A percentile compares a stretch with the other conserved stretches of the same genome.
Evolutionary conservation across 176 grass and related monocot genomes (phyloP).

Genomic region (Carex scoparia): DNA sequence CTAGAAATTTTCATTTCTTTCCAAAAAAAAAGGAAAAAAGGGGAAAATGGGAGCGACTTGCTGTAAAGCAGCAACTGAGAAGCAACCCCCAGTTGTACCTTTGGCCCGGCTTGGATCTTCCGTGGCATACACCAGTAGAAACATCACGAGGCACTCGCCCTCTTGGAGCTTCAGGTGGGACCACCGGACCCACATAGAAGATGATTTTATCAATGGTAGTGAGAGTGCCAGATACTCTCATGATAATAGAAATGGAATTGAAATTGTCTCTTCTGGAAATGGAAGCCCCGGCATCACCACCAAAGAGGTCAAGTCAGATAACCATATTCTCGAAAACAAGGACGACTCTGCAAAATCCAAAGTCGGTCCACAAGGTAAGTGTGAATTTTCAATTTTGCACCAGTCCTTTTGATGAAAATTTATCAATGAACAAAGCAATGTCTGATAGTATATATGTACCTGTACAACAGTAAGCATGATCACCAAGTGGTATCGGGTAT

Average conservation of each 20-base stretch:
- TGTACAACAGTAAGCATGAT: background rate
- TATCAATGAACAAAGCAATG: background rate
- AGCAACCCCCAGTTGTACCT: slow-evolving; percentile 21
- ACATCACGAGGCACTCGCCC: slow-evolving; percentile 42
- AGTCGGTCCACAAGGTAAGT: slow-evolving; percentile 32
- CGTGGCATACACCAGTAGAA: slow-evolving; percentile 42
- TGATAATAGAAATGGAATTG: slow-evolving; percentile 7
- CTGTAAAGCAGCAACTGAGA: slow-evolving; percentile 57
- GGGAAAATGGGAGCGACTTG: slow-evolving; percentile 53
- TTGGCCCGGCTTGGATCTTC: background rate
- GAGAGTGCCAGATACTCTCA: slow-evolving; percentile 21
- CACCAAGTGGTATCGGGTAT: background rate
- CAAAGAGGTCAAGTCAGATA: background rate
- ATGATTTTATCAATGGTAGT: slow-evolving; percentile 21
- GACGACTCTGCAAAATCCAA: slow-evolving; percentile 31
- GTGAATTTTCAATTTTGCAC: background rate
- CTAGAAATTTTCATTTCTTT: background rate
- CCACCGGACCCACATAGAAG: slow-evolving; percentile 64
- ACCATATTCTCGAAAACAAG: background rate
- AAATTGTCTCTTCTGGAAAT: background rate
- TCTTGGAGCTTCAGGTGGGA: slow-evolving; percentile 72
- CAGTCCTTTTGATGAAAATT: background rate
- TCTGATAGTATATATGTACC: background rate
- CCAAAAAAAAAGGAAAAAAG: background rate
- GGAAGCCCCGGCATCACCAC: background rate